Evolutionary conservation across 768 basidiomycete species (phyloP).

Genomic region (Hirschioporus abietinus): DNA sequence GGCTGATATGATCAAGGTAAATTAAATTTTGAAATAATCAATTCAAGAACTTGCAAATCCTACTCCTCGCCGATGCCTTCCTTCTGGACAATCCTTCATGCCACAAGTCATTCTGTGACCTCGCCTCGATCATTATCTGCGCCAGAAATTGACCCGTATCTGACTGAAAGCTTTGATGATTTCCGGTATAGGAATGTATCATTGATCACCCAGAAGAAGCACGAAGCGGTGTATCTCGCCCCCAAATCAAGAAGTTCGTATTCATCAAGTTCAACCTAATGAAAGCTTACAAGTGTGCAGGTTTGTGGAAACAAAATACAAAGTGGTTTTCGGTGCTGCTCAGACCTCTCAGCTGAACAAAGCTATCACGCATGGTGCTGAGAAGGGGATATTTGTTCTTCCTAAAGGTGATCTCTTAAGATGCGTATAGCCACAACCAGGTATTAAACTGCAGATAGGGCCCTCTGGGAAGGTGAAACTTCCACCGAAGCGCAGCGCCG

Average conservation of each 20-base stretch:
- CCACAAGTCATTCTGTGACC: slow-evolving; percentile 9
- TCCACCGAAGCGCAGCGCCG: slow-evolving; percentile 50
- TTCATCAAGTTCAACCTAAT: slow-evolving; percentile 12
- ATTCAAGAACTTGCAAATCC: slow-evolving; percentile 9
- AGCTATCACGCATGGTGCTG: slow-evolving; percentile 76
- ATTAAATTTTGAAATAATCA: slow-evolving; percentile 13
- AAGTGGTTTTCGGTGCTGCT: slow-evolving; percentile 71
- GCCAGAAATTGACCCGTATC: too few relatives aligned
- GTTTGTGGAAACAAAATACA: slow-evolving; percentile 81
- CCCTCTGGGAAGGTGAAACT: slow-evolving; percentile 58
- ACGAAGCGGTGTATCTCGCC: slow-evolving; percentile 81
- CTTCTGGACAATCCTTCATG: slow-evolving; percentile 15
- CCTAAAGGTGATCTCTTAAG: slow-evolving; percentile 65
- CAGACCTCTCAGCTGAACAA: slow-evolving; percentile 75
- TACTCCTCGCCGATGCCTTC: slow-evolving; percentile 9
- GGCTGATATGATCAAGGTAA: slow-evolving; percentile 80
- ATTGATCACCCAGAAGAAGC: slow-evolving; percentile 65
- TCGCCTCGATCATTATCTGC: not conserved
- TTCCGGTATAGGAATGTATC: slow-evolving; percentile 69
- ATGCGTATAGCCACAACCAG: slow-evolving; percentile 4
- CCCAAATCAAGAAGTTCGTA: slow-evolving; percentile 87
- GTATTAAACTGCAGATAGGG: slow-evolving; percentile 21
- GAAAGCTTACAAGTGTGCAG: slow-evolving; percentile 33
- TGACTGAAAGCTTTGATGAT: too few relatives aligned
- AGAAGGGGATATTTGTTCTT: slow-evolving; percentile 77